Evolutionary conservation across 2,329 filamentous ascomycete species (phyloP).

Genomic region (Hypoxylon sp.): DNA sequence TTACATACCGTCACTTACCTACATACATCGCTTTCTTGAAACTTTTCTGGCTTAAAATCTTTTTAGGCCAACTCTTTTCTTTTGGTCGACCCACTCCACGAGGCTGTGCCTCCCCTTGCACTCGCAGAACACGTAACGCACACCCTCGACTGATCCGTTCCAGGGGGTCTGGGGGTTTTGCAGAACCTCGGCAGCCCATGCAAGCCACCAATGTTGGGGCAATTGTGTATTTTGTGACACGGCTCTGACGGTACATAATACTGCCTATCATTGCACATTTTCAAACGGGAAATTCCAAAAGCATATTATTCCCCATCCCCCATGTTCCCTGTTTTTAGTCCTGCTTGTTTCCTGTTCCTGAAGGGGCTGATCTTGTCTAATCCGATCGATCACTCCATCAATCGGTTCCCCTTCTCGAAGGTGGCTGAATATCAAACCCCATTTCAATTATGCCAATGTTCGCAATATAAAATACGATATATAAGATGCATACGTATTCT

Average conservation of each 20-base stretch:
- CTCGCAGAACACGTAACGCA: constrained; percentile 27
- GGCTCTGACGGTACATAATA: constrained; percentile 7
- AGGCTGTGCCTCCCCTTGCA: constrained; percentile 34
- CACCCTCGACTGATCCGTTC: constrained; percentile 27
- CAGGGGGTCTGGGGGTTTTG: no score
- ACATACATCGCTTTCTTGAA: no score
- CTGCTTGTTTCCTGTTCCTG: constrained; percentile 33
- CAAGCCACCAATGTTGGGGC: no score
- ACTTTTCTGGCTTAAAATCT: constrained; percentile 7
- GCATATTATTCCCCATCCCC: constrained; percentile 22
- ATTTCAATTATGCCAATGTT: no score
- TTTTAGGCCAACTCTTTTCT: constrained; percentile 5
- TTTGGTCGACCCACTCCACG: constrained; percentile 22
- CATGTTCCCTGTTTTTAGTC: constrained; percentile 11
- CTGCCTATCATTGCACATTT: no score
- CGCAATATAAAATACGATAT: constrained; percentile 10
- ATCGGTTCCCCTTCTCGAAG: no score
- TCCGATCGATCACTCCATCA: constrained; percentile 25
- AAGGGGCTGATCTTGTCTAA: constrained; percentile 30
- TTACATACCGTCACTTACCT: no score
- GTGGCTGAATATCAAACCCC: no score
- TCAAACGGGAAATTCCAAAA: constrained; percentile 23
- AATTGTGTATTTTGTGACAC: background rate
- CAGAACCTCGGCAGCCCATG: no score
- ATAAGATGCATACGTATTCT: no score